Base-by-base conservation (phyloP, 2,329 filamentous ascomycete genomes). In the Apiospora sp. region DNA sequence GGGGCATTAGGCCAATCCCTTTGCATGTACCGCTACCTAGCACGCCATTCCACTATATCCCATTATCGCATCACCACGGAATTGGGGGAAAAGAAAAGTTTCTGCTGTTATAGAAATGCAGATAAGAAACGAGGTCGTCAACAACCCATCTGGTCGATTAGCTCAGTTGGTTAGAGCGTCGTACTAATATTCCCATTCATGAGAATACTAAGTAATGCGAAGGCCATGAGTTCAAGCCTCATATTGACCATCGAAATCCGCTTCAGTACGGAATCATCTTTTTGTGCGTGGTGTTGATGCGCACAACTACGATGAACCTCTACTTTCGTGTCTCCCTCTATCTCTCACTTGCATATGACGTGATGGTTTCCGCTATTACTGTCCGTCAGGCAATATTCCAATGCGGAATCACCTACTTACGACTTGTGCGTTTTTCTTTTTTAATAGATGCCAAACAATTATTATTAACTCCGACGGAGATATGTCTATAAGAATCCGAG, bases 101-200 rank as follows among this genome's bases (percentile, higher is more conserved):
- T n/a, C 27, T 2, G 27, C 27, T n/a, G 6, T 24, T 58, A 64
- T 41, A 64, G 19, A 24, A 41, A 14, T 7, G 16, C 58, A n/a
- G 4, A 41, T 64, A 64, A 24, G 4, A 10, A 64, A 10, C 1
- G 1, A 4, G 4, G 22, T 64, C 34, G 58, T 64, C 58, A 64
- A 64, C 30, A 64, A 64, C 58, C 58, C 30, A 64, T 41, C 58
- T 41, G 58, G 34, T 64, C 58, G 58, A 41, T 64, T 64, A 64
- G 58, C 58, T 64, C 58, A 64, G 58, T 64, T 64, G 58, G 58
- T 64, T 64, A 64, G 58, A 64, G 58, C 58, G 58, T 64, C 58
- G 58, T 64, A 64, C 58, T 64, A 64, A 64, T 64, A 64, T 64
- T 41, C 58, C 41, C 34, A 41, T 8, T 64, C 19, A 14, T 64